Evolutionary conservation across 2,329 filamentous ascomycete species (phyloP), one percentile per base, ranked within the genome.

Genomic region (Sporothrix inflata): DNA sequence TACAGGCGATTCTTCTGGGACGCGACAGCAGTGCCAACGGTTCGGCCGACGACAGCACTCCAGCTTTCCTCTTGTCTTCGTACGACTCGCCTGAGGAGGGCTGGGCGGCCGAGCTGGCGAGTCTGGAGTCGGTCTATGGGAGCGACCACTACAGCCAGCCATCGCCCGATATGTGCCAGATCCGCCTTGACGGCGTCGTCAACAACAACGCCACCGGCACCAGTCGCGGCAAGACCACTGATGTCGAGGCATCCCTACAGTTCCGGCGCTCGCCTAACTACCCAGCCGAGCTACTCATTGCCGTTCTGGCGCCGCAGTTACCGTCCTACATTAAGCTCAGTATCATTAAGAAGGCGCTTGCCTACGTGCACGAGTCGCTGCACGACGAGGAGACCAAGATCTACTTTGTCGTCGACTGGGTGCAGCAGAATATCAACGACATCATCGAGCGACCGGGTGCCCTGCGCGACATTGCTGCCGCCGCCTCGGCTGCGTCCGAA

Each of bases 281-380:
- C 80, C 96, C 96, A 0, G 86, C 77, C 77, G 88, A 80, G 81
- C 89, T 83, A 85, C 87, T 97, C 11, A 83, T 98, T 47, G 89
- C 90, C 2, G 85, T 98, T 16, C 81, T 88, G 63, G 86, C 90
- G 34, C 72, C 73, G 34, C 87, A 88, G 12, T 86, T 98, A 14
- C 96, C 96, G 24, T 94, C 96, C 3, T 97, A 99, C 78, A 97
- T 98, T 78, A 93, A 95, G 74, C 85, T 99, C 12, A 97, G 94
- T 78, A 90, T 97, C 49, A 89, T 96, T 77, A 91, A 93, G 76
- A 90, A 92, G 80, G 90, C 91, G 1, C 83, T 98, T 5, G 84
- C 88, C 4, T 90, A 95, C 78, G 90, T 94, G 1, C 84, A 89
- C 67, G 86, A 90, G 67, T 89, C 90, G 38, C 86, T 97, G 40